Base-by-base conservation (phyloP, 352 stramenopile genomes). In the Nothophytophthora sp. region DNA sequence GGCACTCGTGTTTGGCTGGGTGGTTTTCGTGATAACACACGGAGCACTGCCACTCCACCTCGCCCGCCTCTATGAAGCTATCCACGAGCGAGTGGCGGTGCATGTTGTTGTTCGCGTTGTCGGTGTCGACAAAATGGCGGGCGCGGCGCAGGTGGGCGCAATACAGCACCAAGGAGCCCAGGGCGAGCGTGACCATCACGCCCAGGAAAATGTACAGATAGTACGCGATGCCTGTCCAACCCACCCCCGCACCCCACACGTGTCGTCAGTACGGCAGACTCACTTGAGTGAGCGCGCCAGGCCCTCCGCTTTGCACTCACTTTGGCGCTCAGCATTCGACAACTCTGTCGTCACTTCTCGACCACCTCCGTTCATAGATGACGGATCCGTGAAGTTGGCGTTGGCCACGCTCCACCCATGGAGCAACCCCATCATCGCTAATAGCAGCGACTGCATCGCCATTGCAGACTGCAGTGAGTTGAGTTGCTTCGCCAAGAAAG, bases 61-160 rank as follows among this genome's bases (percentile, higher is more conserved):
- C 72, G 22, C 81, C 83, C 18, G 72, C 62, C 46, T 85, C 77
- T 19, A 92, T 68, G 35, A 85, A 82, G 39, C 82, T 90, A 46
- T 93, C 83, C 25, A 92, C 70, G 11, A 93, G 72, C 34, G 85
- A 88, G 50, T 93, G 73, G 11, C 83, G 76, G 66, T 93, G 83
- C 77, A 93, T 91, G 63, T 93, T 93, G 70, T 93, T 93, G 63
- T 87, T 87, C 55, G 59, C 60, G 37, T 91, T 93, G 67, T 90
- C 78, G 25, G 71, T 36, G 28, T 88, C 72, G 15, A 83, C 63
- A 30, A 81, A 89, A 0, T 68, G 78, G 18, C 57, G 66, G 6
- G 86, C 15, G 7, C 77, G 78, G 8, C 76, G 78, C 41, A 86
- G 80, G 33, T 92, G 81, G 43, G 80, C 63, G 54, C 67, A 90